Conservation (phyloP, 257 asterid genomes). For the Nicotiana tomentosiformis region DNA sequence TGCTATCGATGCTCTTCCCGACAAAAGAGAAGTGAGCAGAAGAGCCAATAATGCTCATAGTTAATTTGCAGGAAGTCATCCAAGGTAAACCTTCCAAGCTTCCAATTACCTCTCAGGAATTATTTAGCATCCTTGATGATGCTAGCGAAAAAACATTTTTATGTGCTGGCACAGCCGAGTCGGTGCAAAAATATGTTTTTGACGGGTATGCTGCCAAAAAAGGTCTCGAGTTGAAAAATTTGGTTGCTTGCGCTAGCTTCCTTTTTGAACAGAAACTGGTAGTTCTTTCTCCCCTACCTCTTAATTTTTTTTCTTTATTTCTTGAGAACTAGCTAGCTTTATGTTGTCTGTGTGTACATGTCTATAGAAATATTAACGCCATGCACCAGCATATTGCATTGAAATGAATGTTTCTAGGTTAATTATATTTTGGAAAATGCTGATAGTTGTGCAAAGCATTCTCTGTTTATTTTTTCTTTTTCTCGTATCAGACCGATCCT, state of each 20-base stretch:
- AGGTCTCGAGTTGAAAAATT: conserved; percentile 70
- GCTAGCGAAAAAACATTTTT: conserved; percentile 93
- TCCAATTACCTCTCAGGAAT: conserved; percentile 64
- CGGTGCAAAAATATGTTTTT: conserved; percentile 64
- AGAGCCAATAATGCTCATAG: background rate
- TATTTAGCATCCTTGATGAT: conserved; percentile 82
- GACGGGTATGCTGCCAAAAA: conserved; percentile 60
- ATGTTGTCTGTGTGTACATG: background rate
- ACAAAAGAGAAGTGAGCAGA: background rate
- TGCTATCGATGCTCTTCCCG: conserved; percentile 1
- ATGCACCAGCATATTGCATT: background rate
- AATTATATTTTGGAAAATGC: background rate
- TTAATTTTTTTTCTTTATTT: background rate
- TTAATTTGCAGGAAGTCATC: conserved; percentile 65
- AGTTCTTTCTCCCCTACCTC: conserved; percentile 16
- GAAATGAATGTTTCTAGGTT: background rate
- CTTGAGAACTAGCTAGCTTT: conserved; percentile 1
- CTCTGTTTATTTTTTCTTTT: background rate
- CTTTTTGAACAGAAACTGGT: conserved; percentile 89
- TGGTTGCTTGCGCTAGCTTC: conserved; percentile 77
- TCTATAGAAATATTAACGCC: background rate
- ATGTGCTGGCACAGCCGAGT: conserved; percentile 86
- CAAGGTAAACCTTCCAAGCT: conserved; percentile 56
- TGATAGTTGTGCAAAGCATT: background rate
- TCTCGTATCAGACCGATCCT: background rate